Evolutionary conservation across 192 early-diverging fungal genomes (phyloP), one percentile per base, ranked within the genome.

Genomic region (Coemansia sp.): DNA sequence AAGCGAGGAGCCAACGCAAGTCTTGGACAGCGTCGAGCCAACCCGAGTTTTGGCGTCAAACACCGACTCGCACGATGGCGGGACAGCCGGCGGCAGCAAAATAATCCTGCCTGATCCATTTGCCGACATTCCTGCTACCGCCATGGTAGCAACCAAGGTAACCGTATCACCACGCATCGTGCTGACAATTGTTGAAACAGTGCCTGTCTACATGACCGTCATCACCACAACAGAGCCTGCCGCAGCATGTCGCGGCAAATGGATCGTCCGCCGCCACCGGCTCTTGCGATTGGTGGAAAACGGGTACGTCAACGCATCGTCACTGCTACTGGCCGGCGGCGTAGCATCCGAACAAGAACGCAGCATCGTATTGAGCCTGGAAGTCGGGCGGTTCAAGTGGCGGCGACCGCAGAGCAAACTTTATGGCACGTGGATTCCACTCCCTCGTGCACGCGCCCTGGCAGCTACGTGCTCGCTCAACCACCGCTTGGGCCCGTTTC

Each of bases 341-440:
- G 84, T 95, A 11, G 85, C 87, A 27, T 91, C 89, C 15, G 92
- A 93, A 38, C 83, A 87, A 52, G 94, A 97, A 60, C 85, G 89
- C 11, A 90, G 86, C 59, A 92, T 94, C 50, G 87, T 94, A 7
- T 83, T 97, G 23, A 91, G 90, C 53, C 82, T 97, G 63, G 95
- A 97, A 59, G 82, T 92, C 14, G 86, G 84, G 45, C 85, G 90
- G 48, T 86, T 91, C 54, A 88, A 92, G 50, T 84, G 88, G 67
- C 87, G 89, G 11, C 85, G 89, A 62, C 84, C 85, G 43, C 82
- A 85, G 22, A 88, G 87, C 27, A 79, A 84, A 62, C 76, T 95
- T 24, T 88, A 86, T 54, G 95, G 95, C 25, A 95, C 94, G 5
- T 97, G 95, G 95, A 93, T 97, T 54, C 95, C 95, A 8, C 83